Conservation (phyloP, 225 moss, liverwort and hornwort genomes). For the Anthoceros angustus region DNA sequence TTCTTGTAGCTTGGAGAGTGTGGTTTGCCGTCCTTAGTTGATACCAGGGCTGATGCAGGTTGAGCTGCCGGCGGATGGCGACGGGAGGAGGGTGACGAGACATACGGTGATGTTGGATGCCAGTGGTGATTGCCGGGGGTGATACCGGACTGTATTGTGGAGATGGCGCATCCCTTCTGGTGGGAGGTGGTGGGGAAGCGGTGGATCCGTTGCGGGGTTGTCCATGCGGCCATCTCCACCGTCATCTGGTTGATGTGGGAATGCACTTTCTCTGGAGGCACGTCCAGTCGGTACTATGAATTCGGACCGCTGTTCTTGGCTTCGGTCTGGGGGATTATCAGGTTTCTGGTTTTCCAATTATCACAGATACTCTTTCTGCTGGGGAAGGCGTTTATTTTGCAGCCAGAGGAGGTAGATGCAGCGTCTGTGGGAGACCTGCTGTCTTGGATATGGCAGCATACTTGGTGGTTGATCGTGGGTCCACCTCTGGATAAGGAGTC, state of each 20-base stretch:
- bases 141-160: too few species aligned
- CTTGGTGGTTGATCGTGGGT: conserved; percentile 23
- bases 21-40: too few species aligned
- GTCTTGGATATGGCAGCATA: conserved; percentile 25
- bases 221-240: conserved; percentile 42
- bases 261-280: conserved; percentile 15
- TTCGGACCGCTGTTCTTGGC: conserved; percentile 18
- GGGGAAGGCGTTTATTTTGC: conserved; percentile 42
- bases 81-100: too few species aligned
- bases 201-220: conserved; percentile 55
- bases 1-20: too few species aligned
- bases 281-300: conserved; percentile 8
- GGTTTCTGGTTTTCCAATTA: conserved; percentile 41
- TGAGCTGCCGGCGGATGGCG: too few species aligned
- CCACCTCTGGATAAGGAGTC: conserved; percentile 24
- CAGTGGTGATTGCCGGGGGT: too few species aligned
- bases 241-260: conserved; percentile 44
- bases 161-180: conserved; percentile 26
- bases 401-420: conserved; percentile 40
- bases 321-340: conserved; percentile 26
- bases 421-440: conserved; percentile 32
- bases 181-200: conserved; percentile 64
- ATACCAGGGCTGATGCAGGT: too few species aligned
- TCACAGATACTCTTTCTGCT: conserved; percentile 38
- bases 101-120: too few species aligned